Base-by-base conservation (phyloP, 164 flowering plant species). In the Vitis cinerea region DNA sequence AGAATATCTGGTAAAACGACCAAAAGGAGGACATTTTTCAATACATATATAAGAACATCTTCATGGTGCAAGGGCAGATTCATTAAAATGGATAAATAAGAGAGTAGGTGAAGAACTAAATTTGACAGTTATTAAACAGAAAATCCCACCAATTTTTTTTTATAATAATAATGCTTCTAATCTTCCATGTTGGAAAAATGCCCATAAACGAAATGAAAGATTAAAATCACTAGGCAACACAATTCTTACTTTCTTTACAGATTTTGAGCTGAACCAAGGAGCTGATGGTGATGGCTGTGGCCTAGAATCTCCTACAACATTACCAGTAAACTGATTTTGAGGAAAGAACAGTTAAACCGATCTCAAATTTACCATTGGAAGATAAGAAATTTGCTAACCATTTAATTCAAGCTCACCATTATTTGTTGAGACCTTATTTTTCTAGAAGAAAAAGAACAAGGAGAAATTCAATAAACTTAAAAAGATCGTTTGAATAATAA, bases 261-360 rank as follows among this genome's bases (percentile, higher is more conserved):
- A 84, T 64, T 86, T 92, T 58, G 94, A 78, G 51, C 78, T 53
- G 80, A 91, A 93, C 94, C 97, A 90, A 44, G 77, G 77, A 67
- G 88, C 63, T 65, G 93, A 62, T 59, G 82, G 74, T 54, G 80
- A 64, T 69, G 78, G 63, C 59, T 78, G 88, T 44, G 77, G 80
- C 64, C 67, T 80, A 31, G 83, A 29, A 54, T 54, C 71, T 64
- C 79, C 97, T 92, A 76, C 75, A 79, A 53, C 59, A 27, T n/a
- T 16, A 71, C 10, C 19, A 74, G 10, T 13, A 8, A 56, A 31
- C 14, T 37, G 13, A 14, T 31, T 29, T 49, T 29, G 54, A 1
- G 17, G 3, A 63, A 49, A 51, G 49, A 13, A 16, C 9, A 31
- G 27, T 10, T 23, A 64, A 16, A 8, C 2, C 16, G n/a, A 16